Evolutionary conservation across 306 rosid species (phyloP), one percentile per base, ranked within the genome.

Genomic region (Gastrolobium bilobum): DNA sequence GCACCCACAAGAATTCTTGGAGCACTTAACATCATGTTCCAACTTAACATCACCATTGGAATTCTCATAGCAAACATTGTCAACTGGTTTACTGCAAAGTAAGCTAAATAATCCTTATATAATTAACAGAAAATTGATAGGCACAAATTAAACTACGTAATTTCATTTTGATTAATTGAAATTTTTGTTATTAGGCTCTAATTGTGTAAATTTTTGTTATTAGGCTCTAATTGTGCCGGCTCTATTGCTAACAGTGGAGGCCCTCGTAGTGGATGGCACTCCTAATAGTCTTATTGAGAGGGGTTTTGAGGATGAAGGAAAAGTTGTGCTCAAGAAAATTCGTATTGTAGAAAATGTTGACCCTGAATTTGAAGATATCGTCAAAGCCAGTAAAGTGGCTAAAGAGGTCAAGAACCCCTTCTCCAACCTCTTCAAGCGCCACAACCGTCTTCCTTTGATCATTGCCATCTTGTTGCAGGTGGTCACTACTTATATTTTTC

Each of bases 1-100:
- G 92, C 92, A 3, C 92, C 94, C 7, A 89, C 94, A 2, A 88
- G 89, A 72, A 85, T 89, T 10, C 90, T 92, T 2, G 94, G 94
- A n/a, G 94, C 92, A 5, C 87, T 91, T 0, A 89, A 89, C 84
- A 88, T 89, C 54, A 42, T 91, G 38, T 91, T 91, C 74, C 97
- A 91, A 57, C 77, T 91, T 7, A 77, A 91, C 62, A 79, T 83
- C 74, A 91, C 94, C 33, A 84, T 91, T 26, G 92, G 94, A 71
- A 89, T 89, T 71, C 87, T 91, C 11, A 65, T 86, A 6, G 97
- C 94, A 4, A 89, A 82, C 71, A 69, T 88, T 47, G 82, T 89
- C 53, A 89, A 89, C 54, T 91, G 69, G 59, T 80, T 61, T 60
- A 86, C 89, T 34, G 68, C 89, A 31, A 69, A 87, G 92, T 88